Evolutionary conservation across 768 basidiomycete species (phyloP).

Genomic region (Suillus americanus): DNA sequence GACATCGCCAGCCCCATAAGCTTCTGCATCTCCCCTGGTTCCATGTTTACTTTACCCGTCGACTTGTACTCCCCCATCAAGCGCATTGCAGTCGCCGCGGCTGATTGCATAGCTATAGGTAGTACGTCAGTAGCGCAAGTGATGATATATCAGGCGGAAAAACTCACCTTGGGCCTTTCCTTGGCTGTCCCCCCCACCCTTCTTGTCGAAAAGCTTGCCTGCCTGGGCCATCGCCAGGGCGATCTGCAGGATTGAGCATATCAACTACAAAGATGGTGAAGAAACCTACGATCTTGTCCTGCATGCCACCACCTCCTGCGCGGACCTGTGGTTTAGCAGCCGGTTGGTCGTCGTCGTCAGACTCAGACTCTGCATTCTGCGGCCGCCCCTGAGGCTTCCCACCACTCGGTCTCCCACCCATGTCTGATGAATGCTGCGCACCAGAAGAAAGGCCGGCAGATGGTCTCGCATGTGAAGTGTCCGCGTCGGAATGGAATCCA

Average conservation of each 20-base stretch:
- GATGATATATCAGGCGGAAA: background rate
- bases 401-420: constrained; percentile 5
- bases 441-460: constrained; percentile 20
- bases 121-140: background rate
- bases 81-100: constrained; percentile 31
- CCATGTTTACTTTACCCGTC: constrained; percentile 21
- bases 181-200: constrained; percentile 18
- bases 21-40: constrained; percentile 29
- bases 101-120: constrained; percentile 30
- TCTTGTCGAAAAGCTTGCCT: constrained; percentile 33
- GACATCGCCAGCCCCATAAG: constrained; percentile 28
- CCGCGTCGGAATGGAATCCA: background rate
- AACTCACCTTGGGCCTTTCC: constrained; percentile 29
- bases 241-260: constrained; percentile 17
- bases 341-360: constrained; percentile 9
- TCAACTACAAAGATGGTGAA: background rate
- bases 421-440: background rate
- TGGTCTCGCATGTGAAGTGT: background rate
- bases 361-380: background rate
- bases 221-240: constrained; percentile 32
- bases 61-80: constrained; percentile 23
- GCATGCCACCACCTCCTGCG: constrained; percentile 19
- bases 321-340: constrained; percentile 8
- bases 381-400: background rate
- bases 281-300: constrained; percentile 29